A percentile compares a stretch with the other conserved stretches of the same genome.
Conservation (phyloP, 805 yeast genomes). For the Wickerhamiella sorbophila region DNA sequence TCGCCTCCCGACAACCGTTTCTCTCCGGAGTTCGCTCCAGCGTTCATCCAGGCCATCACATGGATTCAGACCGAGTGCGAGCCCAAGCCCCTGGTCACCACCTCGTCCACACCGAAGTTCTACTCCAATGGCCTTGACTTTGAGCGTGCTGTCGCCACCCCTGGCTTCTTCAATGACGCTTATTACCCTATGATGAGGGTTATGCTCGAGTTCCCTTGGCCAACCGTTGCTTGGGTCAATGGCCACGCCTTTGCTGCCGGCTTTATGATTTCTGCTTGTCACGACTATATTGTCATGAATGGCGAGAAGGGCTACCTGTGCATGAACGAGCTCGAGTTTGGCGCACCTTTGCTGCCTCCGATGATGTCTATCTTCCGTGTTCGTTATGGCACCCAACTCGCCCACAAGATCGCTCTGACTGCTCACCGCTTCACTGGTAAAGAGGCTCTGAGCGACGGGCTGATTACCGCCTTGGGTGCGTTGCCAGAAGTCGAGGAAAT, state of each 20-base stretch:
- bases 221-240: constrained; percentile 27
- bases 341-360: constrained; percentile 26
- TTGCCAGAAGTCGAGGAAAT: constrained; percentile 23
- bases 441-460: constrained; percentile 77
- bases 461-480: constrained; percentile 26
- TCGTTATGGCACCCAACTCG: constrained; percentile 20
- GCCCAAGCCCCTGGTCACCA: constrained; percentile 26
- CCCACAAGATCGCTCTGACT: constrained; percentile 22
- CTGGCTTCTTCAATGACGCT: constrained; percentile 22
- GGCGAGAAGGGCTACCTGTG: constrained; percentile 27
- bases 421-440: constrained; percentile 33
- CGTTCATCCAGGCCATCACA: constrained; percentile 24
- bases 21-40: constrained; percentile 22
- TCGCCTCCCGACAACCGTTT: constrained; percentile 27
- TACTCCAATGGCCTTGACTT: constrained; percentile 29
- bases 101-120: constrained; percentile 26
- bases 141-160: constrained; percentile 24
- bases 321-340: constrained; percentile 28
- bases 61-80: constrained; percentile 19
- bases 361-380: constrained; percentile 25
- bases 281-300: constrained; percentile 29
- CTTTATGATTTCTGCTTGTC: constrained; percentile 26
- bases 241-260: constrained; percentile 32
- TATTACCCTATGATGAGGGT: constrained; percentile 24
- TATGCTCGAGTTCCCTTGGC: constrained; percentile 27